A percentile compares a stretch with the other conserved stretches of the same genome.
These are phyloP conservation scores for Candida andamanensis DNA, from an alignment of 805 yeast genomes.

Conservation along the genomic window DNA sequence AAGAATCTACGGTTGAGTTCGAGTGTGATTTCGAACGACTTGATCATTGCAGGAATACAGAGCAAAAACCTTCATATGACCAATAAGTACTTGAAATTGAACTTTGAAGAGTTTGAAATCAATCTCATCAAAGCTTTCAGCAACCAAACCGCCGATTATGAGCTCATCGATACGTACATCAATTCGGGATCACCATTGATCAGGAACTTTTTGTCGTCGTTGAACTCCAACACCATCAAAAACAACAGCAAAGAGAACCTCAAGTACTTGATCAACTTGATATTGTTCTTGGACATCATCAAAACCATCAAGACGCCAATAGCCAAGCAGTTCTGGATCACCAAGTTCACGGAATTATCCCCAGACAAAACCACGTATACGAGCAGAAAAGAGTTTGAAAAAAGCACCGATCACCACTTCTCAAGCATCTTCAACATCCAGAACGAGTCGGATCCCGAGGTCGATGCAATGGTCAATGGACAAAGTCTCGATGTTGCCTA, in stretches of 20 bases:
- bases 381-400: constrained; percentile 9
- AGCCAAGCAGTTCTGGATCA: constrained; percentile 21
- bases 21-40: not conserved
- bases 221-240: constrained; percentile 2
- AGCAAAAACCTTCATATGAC: constrained; percentile 2
- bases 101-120: constrained; percentile 10
- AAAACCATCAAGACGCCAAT: constrained; percentile 12
- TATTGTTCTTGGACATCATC: constrained; percentile 16
- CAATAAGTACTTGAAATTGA: not conserved
- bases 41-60: not conserved
- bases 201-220: constrained; percentile 1
- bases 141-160: constrained; percentile 5
- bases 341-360: constrained; percentile 6
- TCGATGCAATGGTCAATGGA: constrained; percentile 14
- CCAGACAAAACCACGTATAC: not conserved
- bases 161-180: constrained; percentile 2
- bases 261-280: constrained; percentile 19
- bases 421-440: constrained; percentile 20
- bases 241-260: constrained; percentile 21
- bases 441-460: constrained; percentile 10
- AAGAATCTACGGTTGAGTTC: constrained; percentile 8
- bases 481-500: constrained; percentile 8
- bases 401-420: constrained; percentile 21
- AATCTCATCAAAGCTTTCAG: constrained; percentile 10
- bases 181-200: not conserved